Evolutionary conservation across 441 rosid genomes (phyloP).

Genomic region (Raphanus hybrid): DNA sequence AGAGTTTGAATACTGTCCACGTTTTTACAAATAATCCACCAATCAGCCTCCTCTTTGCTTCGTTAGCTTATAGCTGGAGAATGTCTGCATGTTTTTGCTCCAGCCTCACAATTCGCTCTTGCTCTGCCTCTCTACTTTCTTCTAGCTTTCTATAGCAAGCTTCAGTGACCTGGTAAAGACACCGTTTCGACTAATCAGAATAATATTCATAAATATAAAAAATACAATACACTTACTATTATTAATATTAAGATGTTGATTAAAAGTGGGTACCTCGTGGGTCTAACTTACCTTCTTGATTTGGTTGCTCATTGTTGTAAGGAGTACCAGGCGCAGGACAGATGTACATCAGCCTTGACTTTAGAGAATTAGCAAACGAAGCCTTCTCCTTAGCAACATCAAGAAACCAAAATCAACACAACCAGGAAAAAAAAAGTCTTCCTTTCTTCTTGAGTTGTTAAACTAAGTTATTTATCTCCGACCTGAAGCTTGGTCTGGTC

Average conservation of each 20-base stretch:
- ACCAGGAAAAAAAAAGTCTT: no score
- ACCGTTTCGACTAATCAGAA: not conserved
- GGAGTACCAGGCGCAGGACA: constrained; percentile 75
- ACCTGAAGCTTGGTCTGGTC: constrained; percentile 78
- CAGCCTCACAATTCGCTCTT: not conserved
- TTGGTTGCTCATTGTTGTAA: constrained; percentile 49
- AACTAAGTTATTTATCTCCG: not conserved
- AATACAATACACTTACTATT: not conserved
- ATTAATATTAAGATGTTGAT: not conserved
- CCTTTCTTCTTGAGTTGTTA: not conserved
- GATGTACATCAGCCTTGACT: constrained; percentile 46
- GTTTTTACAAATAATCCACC: not conserved
- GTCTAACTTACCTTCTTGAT: constrained; percentile 50
- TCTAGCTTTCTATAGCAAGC: not conserved
- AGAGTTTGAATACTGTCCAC: not conserved
- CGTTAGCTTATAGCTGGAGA: not conserved
- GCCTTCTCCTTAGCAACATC: constrained; percentile 78
- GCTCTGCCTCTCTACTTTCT: not conserved
- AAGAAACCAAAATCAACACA: constrained; percentile 2
- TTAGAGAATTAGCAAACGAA: constrained; percentile 60
- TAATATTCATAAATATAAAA: not conserved
- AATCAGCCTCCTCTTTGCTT: not conserved
- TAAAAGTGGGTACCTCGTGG: constrained; percentile 22
- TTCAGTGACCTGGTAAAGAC: not conserved
- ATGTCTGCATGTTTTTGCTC: not conserved